These are phyloP conservation scores for Chamaecyparis obtusa DNA, from an alignment of 75 land plant genomes.

Conservation along the genomic window DNA sequence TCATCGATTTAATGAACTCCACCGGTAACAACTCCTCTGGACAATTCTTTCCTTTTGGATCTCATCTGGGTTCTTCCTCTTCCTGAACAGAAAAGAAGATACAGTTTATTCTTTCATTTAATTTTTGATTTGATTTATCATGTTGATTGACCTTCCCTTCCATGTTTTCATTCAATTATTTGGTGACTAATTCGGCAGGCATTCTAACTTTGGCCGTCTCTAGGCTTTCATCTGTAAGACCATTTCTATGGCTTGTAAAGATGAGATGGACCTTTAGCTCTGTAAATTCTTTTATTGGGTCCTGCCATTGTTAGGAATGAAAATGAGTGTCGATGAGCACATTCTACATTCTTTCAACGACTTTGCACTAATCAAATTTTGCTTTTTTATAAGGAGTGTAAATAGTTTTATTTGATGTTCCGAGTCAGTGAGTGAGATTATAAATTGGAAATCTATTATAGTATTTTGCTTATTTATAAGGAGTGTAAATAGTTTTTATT, in stretches of 20 bases:
- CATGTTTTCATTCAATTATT: neutral
- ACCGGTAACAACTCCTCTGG: neutral
- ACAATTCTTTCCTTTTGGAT: neutral
- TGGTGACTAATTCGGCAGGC: neutral
- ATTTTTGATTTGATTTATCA: neutral
- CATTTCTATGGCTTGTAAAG: neutral
- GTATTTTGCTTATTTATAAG: no score
- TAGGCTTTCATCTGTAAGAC: neutral
- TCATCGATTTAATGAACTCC: constrained; percentile 8
- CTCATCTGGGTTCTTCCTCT: neutral
- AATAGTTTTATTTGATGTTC: no score
- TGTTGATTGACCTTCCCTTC: neutral
- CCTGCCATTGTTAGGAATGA: no score
- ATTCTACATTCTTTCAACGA: neutral
- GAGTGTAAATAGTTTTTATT: no score
- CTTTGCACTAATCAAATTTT: neutral
- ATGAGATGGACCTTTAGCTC: neutral
- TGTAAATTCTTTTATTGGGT: neutral
- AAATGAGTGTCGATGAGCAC: no score
- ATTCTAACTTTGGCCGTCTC: neutral
- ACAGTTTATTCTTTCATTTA: neutral
- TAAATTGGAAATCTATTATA: no score
- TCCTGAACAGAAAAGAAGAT: neutral
- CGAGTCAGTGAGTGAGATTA: no score
- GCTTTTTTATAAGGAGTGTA: no score